Evolutionary conservation across 2,329 filamentous ascomycete genomes (phyloP), one percentile per base, ranked within the genome.

Genomic region (Tolypocladium nubicola): DNA sequence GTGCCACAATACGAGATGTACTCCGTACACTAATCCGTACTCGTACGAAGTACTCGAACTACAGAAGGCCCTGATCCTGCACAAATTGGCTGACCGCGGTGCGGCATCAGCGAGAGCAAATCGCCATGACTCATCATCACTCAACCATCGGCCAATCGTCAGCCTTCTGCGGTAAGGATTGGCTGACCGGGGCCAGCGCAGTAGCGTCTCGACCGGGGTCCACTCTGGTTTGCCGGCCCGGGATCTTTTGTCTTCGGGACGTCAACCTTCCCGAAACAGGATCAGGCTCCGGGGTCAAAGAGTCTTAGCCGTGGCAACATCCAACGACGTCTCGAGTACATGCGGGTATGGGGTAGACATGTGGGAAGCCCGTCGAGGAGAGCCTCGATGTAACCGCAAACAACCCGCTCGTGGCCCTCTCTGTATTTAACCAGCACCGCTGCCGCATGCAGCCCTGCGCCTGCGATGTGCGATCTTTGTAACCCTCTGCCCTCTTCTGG

Each of bases 221-320:
- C 47, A 50, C 45, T 7, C 4, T 19, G 3, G 16, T 49, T 33
- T 33, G 47, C 47, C 59, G 56, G 54, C 56, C 58, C 49, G 57
- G 61, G 61, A 58, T 64, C 61, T 64, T 63, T 64, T 64, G 62
- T 60, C 45, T 43, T 54, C 35, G 55, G 56, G 55, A 53, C 58
- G 55, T 53, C 53, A 58, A 37, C 62, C 58, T 60, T 52, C 49
- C 63, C 58, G 39, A 58, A 63, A 60, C 56, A 54, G 60, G 63
- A 35, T 59, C 57, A 56, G 54, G 56, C 60, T 62, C 63, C 63
- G 63, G 61, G 57, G 58, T 54, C 60, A 59, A 47, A 47, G 38
- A 47, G 60, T 50, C 63, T 62, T 64, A 61, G 63, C 62, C 53
- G 41, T 54, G 53, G 55, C 21, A 23, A 9, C 40, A 19, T 6